A percentile compares a stretch with the other conserved stretches of the same genome.
These are phyloP conservation scores for Metschnikowia vanudenii DNA, from an alignment of 805 yeast genomes.

Conservation along the genomic window DNA sequence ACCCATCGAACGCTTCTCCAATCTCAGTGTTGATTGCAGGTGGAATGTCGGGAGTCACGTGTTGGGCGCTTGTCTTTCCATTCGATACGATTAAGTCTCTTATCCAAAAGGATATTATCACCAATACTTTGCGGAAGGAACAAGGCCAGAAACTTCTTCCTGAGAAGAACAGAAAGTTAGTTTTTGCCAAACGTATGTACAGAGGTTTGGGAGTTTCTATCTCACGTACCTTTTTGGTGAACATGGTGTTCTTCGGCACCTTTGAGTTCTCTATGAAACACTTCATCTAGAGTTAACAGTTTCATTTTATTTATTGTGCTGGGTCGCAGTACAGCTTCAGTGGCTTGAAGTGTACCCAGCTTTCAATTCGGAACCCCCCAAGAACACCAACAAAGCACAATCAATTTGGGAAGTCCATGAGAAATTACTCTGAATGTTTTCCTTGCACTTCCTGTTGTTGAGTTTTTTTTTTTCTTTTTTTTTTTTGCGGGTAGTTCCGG, in stretches of 20 bases:
- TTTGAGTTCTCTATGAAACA: conserved; percentile 68
- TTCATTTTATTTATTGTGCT: not conserved
- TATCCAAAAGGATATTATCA: conserved; percentile 70
- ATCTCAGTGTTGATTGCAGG: conserved; percentile 54
- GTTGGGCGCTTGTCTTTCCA: conserved; percentile 74
- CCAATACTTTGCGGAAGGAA: conserved; percentile 56
- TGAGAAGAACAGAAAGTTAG: conserved; percentile 27
- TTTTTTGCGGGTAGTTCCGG: too few species aligned
- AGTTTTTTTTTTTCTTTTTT: too few species aligned
- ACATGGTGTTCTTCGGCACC: conserved; percentile 70
- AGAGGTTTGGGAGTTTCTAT: conserved; percentile 77
- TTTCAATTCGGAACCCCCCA: not conserved
- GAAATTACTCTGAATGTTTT: too few species aligned
- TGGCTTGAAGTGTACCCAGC: not conserved
- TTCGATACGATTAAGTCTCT: conserved; percentile 77
- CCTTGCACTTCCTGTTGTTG: too few species aligned
- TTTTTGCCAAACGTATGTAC: conserved; percentile 52
- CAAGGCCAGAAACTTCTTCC: conserved; percentile 47
- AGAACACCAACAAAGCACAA: too few species aligned
- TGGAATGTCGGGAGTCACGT: conserved; percentile 71
- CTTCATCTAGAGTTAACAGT: conserved; percentile 24
- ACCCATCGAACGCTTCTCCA: conserved; percentile 25
- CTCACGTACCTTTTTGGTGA: conserved; percentile 67
- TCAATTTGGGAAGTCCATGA: too few species aligned
- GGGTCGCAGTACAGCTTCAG: not conserved